A percentile compares a stretch with the other conserved stretches of the same genome.
phyloP scores from a whole-genome alignment of 2,329 filamentous ascomycete species.

The Fusarium agapanthi region DNA sequence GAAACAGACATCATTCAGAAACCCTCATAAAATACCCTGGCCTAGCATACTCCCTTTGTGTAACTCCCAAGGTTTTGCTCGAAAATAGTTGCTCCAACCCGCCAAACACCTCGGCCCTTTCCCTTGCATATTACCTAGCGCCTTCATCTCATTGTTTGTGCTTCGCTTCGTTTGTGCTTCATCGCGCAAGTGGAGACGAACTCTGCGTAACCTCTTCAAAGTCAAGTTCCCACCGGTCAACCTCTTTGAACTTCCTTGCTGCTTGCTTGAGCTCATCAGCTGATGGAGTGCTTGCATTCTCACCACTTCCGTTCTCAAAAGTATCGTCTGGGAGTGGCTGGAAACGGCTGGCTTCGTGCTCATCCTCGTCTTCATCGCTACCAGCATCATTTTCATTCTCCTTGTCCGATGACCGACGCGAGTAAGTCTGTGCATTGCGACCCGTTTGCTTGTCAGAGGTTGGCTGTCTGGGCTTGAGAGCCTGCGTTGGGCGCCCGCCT shows the following conservation, averaged over 20 bases:
- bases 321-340: slow-evolving; percentile 57
- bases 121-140: not conserved
- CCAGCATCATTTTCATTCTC: slow-evolving; percentile 56
- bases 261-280: slow-evolving; percentile 67
- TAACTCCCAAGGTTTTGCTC: slow-evolving; percentile 26
- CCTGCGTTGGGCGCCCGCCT: slow-evolving; percentile 35
- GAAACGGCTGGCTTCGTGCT: slow-evolving; percentile 51
- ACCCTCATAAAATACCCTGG: slow-evolving; percentile 16
- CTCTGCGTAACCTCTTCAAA: slow-evolving; percentile 70
- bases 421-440: slow-evolving; percentile 58
- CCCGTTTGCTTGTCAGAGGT: slow-evolving; percentile 32
- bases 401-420: slow-evolving; percentile 63
- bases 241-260: slow-evolving; percentile 71
- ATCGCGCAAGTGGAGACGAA: slow-evolving; percentile 63
- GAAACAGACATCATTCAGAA: slow-evolving; percentile 36
- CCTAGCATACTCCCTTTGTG: slow-evolving; percentile 8
- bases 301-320: slow-evolving; percentile 46
- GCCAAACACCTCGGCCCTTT: slow-evolving; percentile 17
- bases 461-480: slow-evolving; percentile 38
- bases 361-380: slow-evolving; percentile 45
- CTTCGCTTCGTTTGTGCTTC: slow-evolving; percentile 14
- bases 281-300: slow-evolving; percentile 50
- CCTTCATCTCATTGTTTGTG: not conserved
- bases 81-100: slow-evolving; percentile 5
- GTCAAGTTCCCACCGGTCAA: slow-evolving; percentile 73